Conservation (phyloP, 257 asterid genomes). For the Thymus quinquecostatus region DNA sequence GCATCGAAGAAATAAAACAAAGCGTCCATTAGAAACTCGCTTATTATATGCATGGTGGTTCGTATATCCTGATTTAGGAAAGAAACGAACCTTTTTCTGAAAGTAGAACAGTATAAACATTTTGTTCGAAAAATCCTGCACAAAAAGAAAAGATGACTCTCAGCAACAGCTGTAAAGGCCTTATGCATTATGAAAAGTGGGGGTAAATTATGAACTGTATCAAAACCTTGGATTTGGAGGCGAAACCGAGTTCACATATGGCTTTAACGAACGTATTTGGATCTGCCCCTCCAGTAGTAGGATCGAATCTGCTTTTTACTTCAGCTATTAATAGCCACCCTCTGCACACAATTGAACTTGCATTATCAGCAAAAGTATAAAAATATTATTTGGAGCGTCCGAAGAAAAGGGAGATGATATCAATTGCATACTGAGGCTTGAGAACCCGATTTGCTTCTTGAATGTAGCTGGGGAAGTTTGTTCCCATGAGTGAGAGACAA, state of each 20-base stretch:
- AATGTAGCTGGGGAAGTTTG: slow-evolving; percentile 76
- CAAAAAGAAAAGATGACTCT: slow-evolving; percentile 14
- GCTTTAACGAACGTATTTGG: slow-evolving; percentile 66
- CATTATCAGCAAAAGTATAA: slow-evolving; percentile 19
- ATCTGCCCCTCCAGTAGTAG: slow-evolving; percentile 86
- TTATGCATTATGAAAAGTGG: neutral
- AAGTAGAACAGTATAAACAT: slow-evolving; percentile 81
- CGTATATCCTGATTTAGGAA: neutral
- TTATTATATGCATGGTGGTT: neutral
- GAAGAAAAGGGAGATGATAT: slow-evolving; percentile 22
- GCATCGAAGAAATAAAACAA: slow-evolving; percentile 28
- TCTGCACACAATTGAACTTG: slow-evolving; percentile 42
- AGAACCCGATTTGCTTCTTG: slow-evolving; percentile 85
- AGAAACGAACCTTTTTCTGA: slow-evolving; percentile 66
- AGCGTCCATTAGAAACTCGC: neutral
- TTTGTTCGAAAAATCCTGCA: slow-evolving; percentile 95
- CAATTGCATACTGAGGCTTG: slow-evolving; percentile 55
- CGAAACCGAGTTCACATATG: slow-evolving; percentile 74
- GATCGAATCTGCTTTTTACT: slow-evolving; percentile 95
- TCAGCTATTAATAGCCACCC: slow-evolving; percentile 99
- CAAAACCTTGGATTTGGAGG: slow-evolving; percentile 62
- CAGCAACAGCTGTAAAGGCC: slow-evolving; percentile 25
- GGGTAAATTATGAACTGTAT: neutral
- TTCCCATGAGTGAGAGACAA: slow-evolving; percentile 96
- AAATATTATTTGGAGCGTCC: neutral